Base-by-base conservation (phyloP, 2,329 filamentous ascomycete species). In the Fusarium armeniacum region DNA sequence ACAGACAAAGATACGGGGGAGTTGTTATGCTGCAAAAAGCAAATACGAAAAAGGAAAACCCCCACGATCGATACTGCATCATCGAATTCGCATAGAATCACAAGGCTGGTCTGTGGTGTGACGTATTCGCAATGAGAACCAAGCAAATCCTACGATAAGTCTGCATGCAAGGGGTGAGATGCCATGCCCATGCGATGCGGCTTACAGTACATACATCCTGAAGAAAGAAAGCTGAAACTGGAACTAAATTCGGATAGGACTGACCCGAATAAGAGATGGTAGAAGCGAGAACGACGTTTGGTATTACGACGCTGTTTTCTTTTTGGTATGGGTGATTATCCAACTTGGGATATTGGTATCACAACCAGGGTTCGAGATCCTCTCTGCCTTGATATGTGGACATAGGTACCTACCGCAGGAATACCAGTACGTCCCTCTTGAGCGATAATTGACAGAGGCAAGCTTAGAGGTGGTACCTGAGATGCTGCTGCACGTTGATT, bases 401-500 rank as follows among this genome's bases (percentile, higher is more conserved):
- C 6, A 15, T 22, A 46, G 28, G 28, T 10, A 11, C 28, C 28
- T 10, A 9, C 26, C 26, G 26, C 4, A 28, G 28, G 28, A 28
- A 16, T 18, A 10, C 15, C 20, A 20, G n/a, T 26, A 13, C 13
- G 10, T 9, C 41, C 30, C 41, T 36, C 43, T 49, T 47, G 62
- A 47, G 62, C 53, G 62, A 70, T 54, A 56, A 67, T 70, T 54
- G n/a, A 38, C 18, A 35, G 35, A 38, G 38, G 38, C 12, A 20
- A 67, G 45, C 41, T 49, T 47, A 38, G 58, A 45, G 59, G 52
- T 59, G 66, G 70, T 70, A 56, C 65, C 70, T 65, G 71, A 58
- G 65, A 73, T 72, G 70, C 65, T 69, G 65, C 63, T 75, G 72
- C 73, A 75, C 58, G 67, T 75, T 75, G 73, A 73, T 75, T 75